Base-by-base conservation (phyloP, 2,329 filamentous ascomycete species). In the Harringtonia aguacate region DNA sequence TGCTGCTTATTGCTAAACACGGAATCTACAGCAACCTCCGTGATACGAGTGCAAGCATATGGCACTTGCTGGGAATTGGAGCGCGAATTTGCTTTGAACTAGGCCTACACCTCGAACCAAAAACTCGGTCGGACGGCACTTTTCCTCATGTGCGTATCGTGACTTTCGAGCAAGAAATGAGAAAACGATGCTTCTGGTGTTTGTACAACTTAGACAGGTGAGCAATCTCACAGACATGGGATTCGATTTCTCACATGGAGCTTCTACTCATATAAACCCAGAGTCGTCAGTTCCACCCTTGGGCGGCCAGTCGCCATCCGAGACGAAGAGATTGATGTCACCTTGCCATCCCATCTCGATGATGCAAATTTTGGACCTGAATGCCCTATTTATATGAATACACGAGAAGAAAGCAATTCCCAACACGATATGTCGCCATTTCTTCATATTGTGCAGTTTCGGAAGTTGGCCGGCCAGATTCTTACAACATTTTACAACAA, bases 141-240 rank as follows among this genome's bases (percentile, higher is more conserved):
- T 8, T 18, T 24, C 22, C 22, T 15, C 15, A 13, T 12, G 4
- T 9, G 14, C 9, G 30, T 27, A 12, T n/a, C n/a, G n/a, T 44
- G 33, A 29, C 41, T 0, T 21, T 44, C 6, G 43, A 47, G 15
- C 36, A 45, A 9, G 48, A 49, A 15, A 36, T 49, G 48, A 36
- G 43, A 1, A 37, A 40, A 7, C 39, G 46, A 2, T 48, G 43
- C 21, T 48, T 50, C 20, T 50, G 46, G 46, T 50, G 36, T 14
- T 22, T 48, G 8, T 50, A 50, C 41, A 50, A 46, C 27, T 38
- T 50, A 1, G 48, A 50, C 35, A 31, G n/a, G n/a, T n/a, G n/a
- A n/a, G n/a, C n/a, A n/a, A n/a, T n/a, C n/a, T n/a, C n/a, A n/a
- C n/a, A n/a, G n/a, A n/a, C n/a, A n/a, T n/a, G n/a, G n/a, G n/a